Base-by-base conservation (phyloP, 495 filamentous ascomycete genomes). In the Aspergillus ellipticus region DNA sequence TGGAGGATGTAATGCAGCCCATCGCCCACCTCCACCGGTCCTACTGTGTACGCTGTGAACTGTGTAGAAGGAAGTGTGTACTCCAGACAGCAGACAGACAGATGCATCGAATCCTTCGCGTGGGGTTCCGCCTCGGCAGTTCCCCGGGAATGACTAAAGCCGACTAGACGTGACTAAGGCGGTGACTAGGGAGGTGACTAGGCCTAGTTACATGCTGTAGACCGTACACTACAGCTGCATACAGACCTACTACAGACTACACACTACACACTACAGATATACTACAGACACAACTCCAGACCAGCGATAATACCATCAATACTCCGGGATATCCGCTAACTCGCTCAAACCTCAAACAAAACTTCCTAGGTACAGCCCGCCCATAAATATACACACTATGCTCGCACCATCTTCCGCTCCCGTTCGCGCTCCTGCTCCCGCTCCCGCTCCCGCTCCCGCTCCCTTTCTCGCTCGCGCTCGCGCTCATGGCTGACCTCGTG, bases 361-460 rank as follows among this genome's bases (percentile, higher is more conserved):
- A 17, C 33, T 28, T 3, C 45, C 51, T 53, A 51, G 51, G 51
- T 26, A 52, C 51, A 31, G 39, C 13, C 48, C 26, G 7, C 47
- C 43, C 31, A 52, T 42, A 37, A 35, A 26, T 24, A 51, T 42
- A 16, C 24, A 54, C 28, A 51, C 58, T 50, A 68, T 41, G 65
- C 60, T 54, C 54, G 53, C 55, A 68, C 50, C 49, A 68, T 16
- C 29, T 65, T 67, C 17, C 60, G 57, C 19, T 62, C 64, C 6
- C 51, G 58, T 6, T 76, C 74, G 6, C 65, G 64, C 8, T 72
- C 74, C 15, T 58, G 58, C 4, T 74, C 71, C 1, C 60, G 52
- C 13, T 65, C 65, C 1, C 64, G 58, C 20, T 69, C 64, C 0
- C 55, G 31, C 4, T 66, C 61, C 8, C 53, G 46, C 13, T 64